Percentiles rank a stretch among this genome's conserved stretches.
Conservation (phyloP, 2,329 filamentous ascomycete species). For the Esteya vermicola region DNA sequence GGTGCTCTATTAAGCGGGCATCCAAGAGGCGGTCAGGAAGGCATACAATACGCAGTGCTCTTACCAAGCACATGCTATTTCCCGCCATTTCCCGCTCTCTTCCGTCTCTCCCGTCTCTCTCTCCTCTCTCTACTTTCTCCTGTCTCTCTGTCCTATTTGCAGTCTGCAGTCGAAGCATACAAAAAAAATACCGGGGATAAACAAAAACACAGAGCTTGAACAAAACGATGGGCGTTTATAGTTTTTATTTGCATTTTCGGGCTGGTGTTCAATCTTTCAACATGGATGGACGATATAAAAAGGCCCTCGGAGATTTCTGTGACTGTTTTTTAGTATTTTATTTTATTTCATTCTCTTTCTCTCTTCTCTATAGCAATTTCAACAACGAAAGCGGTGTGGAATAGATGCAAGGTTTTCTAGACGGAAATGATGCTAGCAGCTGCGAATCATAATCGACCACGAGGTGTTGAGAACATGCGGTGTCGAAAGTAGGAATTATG, state of each 20-base stretch:
- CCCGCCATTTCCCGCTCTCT: too few relatives aligned
- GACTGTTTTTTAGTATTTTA: background rate
- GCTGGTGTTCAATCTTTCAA: constrained; percentile 10
- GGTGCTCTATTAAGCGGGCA: constrained; percentile 27
- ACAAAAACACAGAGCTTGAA: too few relatives aligned
- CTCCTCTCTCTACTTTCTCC: too few relatives aligned
- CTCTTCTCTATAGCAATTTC: too few relatives aligned
- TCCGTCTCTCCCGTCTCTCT: too few relatives aligned
- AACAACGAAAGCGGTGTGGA: too few relatives aligned
- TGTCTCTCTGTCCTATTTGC: too few relatives aligned
- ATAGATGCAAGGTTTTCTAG: too few relatives aligned
- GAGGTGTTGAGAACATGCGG: background rate
- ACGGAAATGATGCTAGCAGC: background rate
- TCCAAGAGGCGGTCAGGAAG: too few relatives aligned
- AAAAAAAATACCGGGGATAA: background rate
- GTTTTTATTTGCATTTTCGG: constrained; percentile 2
- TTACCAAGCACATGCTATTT: too few relatives aligned
- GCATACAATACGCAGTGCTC: too few relatives aligned
- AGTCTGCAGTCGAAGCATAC: too few relatives aligned
- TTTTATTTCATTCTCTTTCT: background rate
- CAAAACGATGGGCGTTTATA: background rate
- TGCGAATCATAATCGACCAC: background rate
- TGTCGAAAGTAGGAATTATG: background rate
- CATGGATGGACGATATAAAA: constrained; percentile 8
- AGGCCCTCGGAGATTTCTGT: background rate